Evolutionary conservation across 495 filamentous ascomycete genomes (phyloP).

Genomic region (Penicillium tannophilum): DNA sequence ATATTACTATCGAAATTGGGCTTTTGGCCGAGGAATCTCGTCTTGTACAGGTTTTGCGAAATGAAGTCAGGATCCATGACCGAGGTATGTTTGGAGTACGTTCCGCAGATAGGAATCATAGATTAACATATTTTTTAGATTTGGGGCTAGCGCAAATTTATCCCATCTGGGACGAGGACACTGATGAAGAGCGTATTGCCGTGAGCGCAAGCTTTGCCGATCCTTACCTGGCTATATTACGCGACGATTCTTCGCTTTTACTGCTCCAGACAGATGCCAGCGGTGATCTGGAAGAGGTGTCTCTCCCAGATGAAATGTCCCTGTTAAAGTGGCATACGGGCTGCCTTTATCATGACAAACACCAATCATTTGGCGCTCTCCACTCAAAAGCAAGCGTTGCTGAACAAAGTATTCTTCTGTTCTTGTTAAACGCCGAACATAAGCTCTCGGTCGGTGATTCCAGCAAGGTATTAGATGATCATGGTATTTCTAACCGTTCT

Average conservation of each 20-base stretch:
- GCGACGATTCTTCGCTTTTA: slow-evolving; percentile 76
- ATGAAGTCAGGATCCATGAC: slow-evolving; percentile 85
- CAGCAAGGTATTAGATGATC: slow-evolving; percentile 3
- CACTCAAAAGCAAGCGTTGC: slow-evolving; percentile 44
- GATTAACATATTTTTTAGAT: slow-evolving; percentile 50
- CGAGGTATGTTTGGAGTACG: slow-evolving; percentile 59
- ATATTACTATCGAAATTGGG: slow-evolving; percentile 78
- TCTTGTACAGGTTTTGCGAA: slow-evolving; percentile 81
- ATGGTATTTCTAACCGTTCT: not conserved
- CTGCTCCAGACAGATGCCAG: slow-evolving; percentile 74
- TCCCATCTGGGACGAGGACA: slow-evolving; percentile 85
- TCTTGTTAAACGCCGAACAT: slow-evolving; percentile 69
- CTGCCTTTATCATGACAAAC: slow-evolving; percentile 73
- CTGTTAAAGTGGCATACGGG: slow-evolving; percentile 74
- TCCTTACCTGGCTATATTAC: slow-evolving; percentile 81
- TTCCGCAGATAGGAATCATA: not conserved
- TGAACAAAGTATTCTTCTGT: slow-evolving; percentile 61
- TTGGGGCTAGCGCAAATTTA: slow-evolving; percentile 85
- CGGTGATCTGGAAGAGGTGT: slow-evolving; percentile 84
- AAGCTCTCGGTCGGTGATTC: slow-evolving; percentile 67
- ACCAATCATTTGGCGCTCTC: slow-evolving; percentile 53
- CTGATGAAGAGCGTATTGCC: slow-evolving; percentile 72
- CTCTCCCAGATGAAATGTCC: slow-evolving; percentile 55
- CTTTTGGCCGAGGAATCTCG: slow-evolving; percentile 71
- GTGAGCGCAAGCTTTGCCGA: slow-evolving; percentile 83